Evolutionary conservation across 164 flowering plant species (phyloP), one percentile per base, ranked within the genome.

Genomic region (Magnolia changhungtana): DNA sequence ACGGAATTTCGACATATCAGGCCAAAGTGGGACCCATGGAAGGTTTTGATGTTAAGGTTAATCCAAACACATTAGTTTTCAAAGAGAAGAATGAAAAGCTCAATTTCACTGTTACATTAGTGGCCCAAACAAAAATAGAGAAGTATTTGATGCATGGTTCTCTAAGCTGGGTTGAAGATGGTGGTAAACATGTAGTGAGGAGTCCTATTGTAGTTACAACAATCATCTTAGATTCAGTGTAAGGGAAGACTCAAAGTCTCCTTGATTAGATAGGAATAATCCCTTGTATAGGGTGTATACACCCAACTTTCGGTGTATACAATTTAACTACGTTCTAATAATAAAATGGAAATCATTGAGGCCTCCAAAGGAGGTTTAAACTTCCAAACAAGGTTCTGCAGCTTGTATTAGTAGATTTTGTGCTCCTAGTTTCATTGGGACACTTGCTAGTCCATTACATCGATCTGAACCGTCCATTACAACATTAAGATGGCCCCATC

Each of bases 131-230:
- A 58, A 0, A 8, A 70, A 75, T 81, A 79, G 76, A 81, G 21
- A 76, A 80, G 21, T 23, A 20, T 0, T 78, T 86, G 18, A 81
- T 77, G 61, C 83, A 84, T 77, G 91, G 93, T 13, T 84, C 78
- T 69, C 79, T 90, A 7, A 82, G 67, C 73, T 91, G 93, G 96
- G 81, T 74, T 2, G 92, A 89, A 5, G 66, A 9, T 69, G 84
- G 45, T 4, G 88, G 80, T 7, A 78, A 85, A 24, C 77, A 85
- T 74, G 83, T 73, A 4, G 91, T 90, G n/a, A 83, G 83, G 51
- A 91, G 93, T 76, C 94, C 94, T 1, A 86, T 91, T 1, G 92
- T 88, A 29, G 88, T 79, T 66, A 88, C 93, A 21, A 86, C 68
- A 16, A 66, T 86, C 20, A 59, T 31, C 21, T 70, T 77, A 37